A percentile compares a stretch with the other conserved stretches of the same genome.
Conservation (phyloP, 352 stramenopile species). For the Pythium phragmiticola region DNA sequence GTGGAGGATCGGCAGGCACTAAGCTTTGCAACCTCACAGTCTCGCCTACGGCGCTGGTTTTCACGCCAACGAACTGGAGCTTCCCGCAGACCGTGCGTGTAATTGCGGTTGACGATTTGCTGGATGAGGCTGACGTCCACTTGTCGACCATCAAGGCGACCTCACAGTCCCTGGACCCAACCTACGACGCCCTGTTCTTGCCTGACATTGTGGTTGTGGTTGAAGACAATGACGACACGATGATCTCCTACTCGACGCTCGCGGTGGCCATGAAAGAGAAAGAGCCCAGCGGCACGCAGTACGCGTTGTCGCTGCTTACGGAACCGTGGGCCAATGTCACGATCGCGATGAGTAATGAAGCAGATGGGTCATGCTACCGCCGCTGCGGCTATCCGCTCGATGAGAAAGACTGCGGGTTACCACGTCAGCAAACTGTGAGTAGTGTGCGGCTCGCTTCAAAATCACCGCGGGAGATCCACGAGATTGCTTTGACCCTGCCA, state of each 20-base stretch:
- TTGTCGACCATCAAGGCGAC: constrained; percentile 49
- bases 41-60: constrained; percentile 43
- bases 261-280: constrained; percentile 45
- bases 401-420: constrained; percentile 44
- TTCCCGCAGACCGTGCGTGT: constrained; percentile 65
- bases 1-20: constrained; percentile 11
- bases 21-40: constrained; percentile 74
- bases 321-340: constrained; percentile 76
- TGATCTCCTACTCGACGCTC: constrained; percentile 50
- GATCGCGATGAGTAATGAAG: constrained; percentile 77
- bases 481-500: constrained; percentile 44
- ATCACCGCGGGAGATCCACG: constrained; percentile 64
- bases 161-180: constrained; percentile 41
- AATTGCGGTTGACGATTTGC: constrained; percentile 61
- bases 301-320: constrained; percentile 47
- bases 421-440: constrained; percentile 67
- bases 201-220: constrained; percentile 65
- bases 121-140: constrained; percentile 70
- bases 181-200: constrained; percentile 60
- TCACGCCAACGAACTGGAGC: constrained; percentile 54
- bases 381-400: constrained; percentile 71
- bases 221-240: constrained; percentile 61
- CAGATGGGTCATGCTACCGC: constrained; percentile 58
- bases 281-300: constrained; percentile 22
- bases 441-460: constrained; percentile 51